Evolutionary conservation across 1,284 basidiomycete species (phyloP), one percentile per base, ranked within the genome.

Genomic region (Xerocomus amazonicus): DNA sequence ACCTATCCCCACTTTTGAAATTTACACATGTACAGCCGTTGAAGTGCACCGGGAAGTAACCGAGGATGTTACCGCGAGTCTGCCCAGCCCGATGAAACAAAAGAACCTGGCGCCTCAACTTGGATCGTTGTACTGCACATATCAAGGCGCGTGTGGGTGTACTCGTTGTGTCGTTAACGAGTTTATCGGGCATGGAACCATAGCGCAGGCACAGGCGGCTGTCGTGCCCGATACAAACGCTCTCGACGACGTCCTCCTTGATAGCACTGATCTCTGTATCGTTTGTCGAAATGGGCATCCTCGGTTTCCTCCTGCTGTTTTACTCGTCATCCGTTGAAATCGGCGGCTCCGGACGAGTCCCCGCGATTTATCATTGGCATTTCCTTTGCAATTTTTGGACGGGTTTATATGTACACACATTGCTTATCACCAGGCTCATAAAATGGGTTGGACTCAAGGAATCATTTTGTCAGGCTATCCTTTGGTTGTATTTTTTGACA

Each of bases 21-120:
- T 23, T 23, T 23, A 14, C 26, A 29, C 10, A 3, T 6, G 38
- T 52, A 47, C 68, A 99, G 96, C 97, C 47, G 92, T 99, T 23
- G 96, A 99, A 70, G 90, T 99, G 9, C 95, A 99, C 65, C 96
- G 99, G 70, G 97, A 99, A 69, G 90, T 97, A 3, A 93, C 93
- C 0, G 97, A 99, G 67, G 97, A 99, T 61, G 78, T 99, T 19
- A 86, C 83, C 48, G 97, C 75, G 92, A 95, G 66, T 99, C 99
- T 68, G 87, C 86, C n/a, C 97, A 99, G 61, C 99, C 82, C 62
- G 96, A 97, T 50, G 90, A 95, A 64, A 93, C 99, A 59, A 96
- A 94, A 79, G 4, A 97, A 98, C 72, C 72, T 97, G 51, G 51
- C 94, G 97, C 65, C 81, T 99, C 65, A 97, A 98, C 66, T 77